A percentile compares a stretch with the other conserved stretches of the same genome.
phyloP scores from a whole-genome alignment of 2,329 filamentous ascomycete species.

The Chrysoporthe cubensis region DNA sequence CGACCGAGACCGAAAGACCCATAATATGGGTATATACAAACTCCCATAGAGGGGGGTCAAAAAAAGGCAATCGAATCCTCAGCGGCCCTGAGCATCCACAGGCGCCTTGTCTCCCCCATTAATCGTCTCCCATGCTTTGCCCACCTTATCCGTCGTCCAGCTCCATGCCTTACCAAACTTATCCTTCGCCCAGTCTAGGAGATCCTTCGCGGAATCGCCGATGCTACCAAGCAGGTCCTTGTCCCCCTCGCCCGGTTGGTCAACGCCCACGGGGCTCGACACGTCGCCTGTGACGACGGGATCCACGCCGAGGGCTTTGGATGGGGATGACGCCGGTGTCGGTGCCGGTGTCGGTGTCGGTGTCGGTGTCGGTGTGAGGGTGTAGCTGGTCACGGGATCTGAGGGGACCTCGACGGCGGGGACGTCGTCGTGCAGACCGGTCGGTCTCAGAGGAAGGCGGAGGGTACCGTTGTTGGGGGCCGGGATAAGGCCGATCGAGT shows the following conservation, averaged over 20 bases:
- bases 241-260: constrained; percentile 32
- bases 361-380: constrained; percentile 24
- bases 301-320: constrained; percentile 29
- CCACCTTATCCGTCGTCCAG: constrained; percentile 55
- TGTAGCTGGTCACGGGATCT: constrained; percentile 51
- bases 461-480: constrained; percentile 87
- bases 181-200: constrained; percentile 57
- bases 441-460: constrained; percentile 67
- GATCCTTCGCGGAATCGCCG: constrained; percentile 38
- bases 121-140: constrained; percentile 51
- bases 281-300: constrained; percentile 32
- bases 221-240: constrained; percentile 38
- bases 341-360: constrained; percentile 2
- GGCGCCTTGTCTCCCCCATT: constrained; percentile 31
- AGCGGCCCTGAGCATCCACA: neutral
- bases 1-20: neutral
- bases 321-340: constrained; percentile 26
- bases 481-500: constrained; percentile 76
- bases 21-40: neutral
- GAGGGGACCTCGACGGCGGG: constrained; percentile 52
- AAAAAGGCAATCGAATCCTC: neutral
- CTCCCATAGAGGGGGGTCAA: neutral
- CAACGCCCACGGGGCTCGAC: constrained; percentile 33
- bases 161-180: constrained; percentile 51
- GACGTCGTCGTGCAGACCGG: constrained; percentile 63